Evolutionary conservation across 2,329 filamentous ascomycete species (phyloP).

Genomic region (Lachnellula hyalina): DNA sequence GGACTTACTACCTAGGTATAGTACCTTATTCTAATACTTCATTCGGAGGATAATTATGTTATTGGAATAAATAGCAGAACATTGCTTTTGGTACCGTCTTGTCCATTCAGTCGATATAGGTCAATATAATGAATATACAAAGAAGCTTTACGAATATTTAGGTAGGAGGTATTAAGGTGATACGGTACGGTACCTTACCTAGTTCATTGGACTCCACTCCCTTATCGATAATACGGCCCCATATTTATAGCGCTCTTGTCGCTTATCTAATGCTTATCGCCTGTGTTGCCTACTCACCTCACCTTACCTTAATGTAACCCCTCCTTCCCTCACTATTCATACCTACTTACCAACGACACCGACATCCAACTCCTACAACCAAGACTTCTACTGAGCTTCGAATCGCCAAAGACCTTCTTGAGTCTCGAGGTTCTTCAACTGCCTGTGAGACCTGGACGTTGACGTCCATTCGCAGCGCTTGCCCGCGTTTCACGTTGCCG

Average conservation of each 20-base stretch:
- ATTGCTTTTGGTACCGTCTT: too few species aligned
- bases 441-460: not conserved
- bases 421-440: not conserved
- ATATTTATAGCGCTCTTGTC: conserved; percentile 1
- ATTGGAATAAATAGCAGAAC: too few species aligned
- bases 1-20: too few species aligned
- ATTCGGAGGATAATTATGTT: too few species aligned
- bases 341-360: not conserved
- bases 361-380: not conserved
- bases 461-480: not conserved
- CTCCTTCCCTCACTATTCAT: not conserved
- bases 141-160: too few species aligned
- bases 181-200: too few species aligned
- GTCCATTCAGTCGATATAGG: too few species aligned
- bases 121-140: too few species aligned
- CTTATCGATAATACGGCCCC: too few species aligned
- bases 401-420: not conserved
- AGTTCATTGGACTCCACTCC: too few species aligned
- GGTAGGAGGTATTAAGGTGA: too few species aligned
- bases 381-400: not conserved
- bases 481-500: not conserved
- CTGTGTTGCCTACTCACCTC: conserved; percentile 2
- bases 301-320: not conserved
- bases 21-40: too few species aligned
- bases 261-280: not conserved